Evolutionary conservation across 345 rosid species (phyloP).

Genomic region (Sisymbrium irio): DNA sequence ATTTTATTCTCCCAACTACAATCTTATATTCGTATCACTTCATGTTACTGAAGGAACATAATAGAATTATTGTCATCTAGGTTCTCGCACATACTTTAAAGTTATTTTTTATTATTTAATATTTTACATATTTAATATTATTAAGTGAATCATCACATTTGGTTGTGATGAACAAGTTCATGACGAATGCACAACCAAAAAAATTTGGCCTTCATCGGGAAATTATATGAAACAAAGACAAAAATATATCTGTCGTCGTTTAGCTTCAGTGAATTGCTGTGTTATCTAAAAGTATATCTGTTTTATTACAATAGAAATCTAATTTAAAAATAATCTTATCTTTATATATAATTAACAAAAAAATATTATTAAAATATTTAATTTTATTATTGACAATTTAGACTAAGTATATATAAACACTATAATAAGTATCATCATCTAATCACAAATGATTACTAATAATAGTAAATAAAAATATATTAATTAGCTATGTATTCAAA

Average conservation of each 20-base stretch:
- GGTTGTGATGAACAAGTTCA: slow-evolving; percentile 3
- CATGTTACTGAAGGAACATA: neutral
- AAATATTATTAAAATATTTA: too few relatives aligned
- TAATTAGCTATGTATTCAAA: too few relatives aligned
- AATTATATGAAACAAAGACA: slow-evolving; percentile 27
- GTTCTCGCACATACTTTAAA: neutral
- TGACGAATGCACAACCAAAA: slow-evolving; percentile 26
- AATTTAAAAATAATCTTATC: too few relatives aligned
- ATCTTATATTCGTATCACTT: neutral
- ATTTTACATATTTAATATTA: neutral
- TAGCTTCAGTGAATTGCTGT: neutral
- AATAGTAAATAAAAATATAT: too few relatives aligned
- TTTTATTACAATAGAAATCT: too few relatives aligned
- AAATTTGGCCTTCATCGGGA: slow-evolving; percentile 28
- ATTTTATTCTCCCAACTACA: neutral
- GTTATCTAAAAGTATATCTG: neutral
- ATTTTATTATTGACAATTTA: too few relatives aligned
- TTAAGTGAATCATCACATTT: slow-evolving; percentile 26
- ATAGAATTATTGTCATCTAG: neutral
- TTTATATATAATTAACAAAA: too few relatives aligned
- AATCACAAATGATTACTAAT: too few relatives aligned
- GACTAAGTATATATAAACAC: too few relatives aligned
- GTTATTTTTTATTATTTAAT: neutral
- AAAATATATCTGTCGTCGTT: slow-evolving; percentile 10
- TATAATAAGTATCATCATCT: too few relatives aligned